Conservation (phyloP, 106 monocot genomes). For the Dendrobium officinale region DNA sequence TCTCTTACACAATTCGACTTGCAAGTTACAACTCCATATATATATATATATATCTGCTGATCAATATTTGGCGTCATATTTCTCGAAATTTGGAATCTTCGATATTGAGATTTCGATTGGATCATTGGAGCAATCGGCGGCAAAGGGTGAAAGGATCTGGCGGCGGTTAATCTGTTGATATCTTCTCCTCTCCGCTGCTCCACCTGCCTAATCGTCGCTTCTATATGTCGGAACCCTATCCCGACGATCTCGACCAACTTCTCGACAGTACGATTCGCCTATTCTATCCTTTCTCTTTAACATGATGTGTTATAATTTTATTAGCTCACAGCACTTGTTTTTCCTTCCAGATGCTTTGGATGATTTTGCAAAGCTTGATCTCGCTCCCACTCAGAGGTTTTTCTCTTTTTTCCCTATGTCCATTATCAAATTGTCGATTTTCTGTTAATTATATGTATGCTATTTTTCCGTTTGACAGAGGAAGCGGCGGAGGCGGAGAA, state of each 20-base stretch:
- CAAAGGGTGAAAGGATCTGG: background rate
- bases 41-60: too few species aligned
- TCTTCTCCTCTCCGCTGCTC: background rate
- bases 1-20: too few species aligned
- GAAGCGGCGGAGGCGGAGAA: background rate
- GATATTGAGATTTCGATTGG: too few species aligned
- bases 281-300: background rate
- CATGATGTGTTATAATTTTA: background rate
- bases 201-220: background rate
- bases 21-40: too few species aligned
- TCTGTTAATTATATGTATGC: background rate
- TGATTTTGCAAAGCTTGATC: conserved; percentile 23
- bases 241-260: conserved; percentile 28
- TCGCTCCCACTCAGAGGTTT: conserved; percentile 8
- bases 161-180: background rate
- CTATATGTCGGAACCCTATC: conserved; percentile 11
- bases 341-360: conserved; percentile 20
- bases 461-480: background rate
- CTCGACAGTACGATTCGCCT: conserved; percentile 10
- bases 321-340: background rate
- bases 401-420: background rate
- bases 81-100: too few species aligned
- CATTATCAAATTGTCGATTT: background rate
- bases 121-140: too few species aligned
- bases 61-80: too few species aligned